These are phyloP conservation scores for Lactifluus piperatus DNA, from an alignment of 768 basidiomycete species.

Conservation along the genomic window DNA sequence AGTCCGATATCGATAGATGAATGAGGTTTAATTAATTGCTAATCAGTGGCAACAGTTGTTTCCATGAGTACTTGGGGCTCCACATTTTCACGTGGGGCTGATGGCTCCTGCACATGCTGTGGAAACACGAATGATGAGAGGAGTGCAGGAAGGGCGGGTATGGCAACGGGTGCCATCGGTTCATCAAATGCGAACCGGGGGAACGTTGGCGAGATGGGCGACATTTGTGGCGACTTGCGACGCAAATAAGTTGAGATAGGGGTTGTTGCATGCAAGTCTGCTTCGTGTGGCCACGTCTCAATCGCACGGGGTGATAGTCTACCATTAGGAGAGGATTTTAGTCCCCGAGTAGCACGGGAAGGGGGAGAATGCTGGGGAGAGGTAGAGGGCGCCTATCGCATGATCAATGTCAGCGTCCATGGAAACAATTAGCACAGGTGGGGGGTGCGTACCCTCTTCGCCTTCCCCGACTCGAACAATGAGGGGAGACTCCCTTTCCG, in stretches of 20 bases:
- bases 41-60: not conserved
- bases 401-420: not conserved
- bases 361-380: slow-evolving; percentile 25
- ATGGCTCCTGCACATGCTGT: slow-evolving; percentile 2
- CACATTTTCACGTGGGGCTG: not conserved
- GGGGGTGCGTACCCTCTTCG: slow-evolving; percentile 23
- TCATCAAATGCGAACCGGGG: slow-evolving; percentile 24
- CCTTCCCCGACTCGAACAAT: slow-evolving; percentile 21
- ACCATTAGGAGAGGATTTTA: slow-evolving; percentile 9
- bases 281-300: slow-evolving; percentile 24
- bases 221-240: slow-evolving; percentile 65
- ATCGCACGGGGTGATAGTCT: slow-evolving; percentile 17
- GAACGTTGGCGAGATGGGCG: slow-evolving; percentile 44
- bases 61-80: slow-evolving; percentile 4
- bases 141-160: slow-evolving; percentile 57
- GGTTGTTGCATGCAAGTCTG: slow-evolving; percentile 32
- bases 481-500: slow-evolving; percentile 26
- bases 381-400: slow-evolving; percentile 24
- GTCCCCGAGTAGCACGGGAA: slow-evolving; percentile 16
- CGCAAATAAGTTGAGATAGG: slow-evolving; percentile 78
- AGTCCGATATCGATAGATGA: not conserved
- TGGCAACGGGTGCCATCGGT: slow-evolving; percentile 43
- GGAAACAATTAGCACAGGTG: not conserved
- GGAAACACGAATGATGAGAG: slow-evolving; percentile 29
- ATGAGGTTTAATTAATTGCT: not conserved